These are phyloP conservation scores for Protomyces macrosporus DNA, from an alignment of 1,139 yeast genomes.

Conservation along the genomic window DNA sequence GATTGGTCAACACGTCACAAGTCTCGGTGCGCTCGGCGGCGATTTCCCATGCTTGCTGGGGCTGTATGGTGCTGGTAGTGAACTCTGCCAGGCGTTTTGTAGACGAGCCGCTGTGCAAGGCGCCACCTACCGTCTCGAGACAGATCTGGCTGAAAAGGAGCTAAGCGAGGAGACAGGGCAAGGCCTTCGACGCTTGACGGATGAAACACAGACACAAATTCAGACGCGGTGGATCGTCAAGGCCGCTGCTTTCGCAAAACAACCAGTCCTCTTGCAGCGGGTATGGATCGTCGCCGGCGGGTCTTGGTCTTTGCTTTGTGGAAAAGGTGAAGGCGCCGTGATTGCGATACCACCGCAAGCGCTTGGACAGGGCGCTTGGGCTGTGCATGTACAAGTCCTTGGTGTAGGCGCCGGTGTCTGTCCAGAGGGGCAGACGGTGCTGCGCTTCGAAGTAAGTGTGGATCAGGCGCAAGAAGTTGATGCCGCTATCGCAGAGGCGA, in stretches of 20 bases:
- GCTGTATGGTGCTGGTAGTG: conserved; percentile 95
- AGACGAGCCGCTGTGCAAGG: conserved; percentile 98
- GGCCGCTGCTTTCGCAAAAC: neutral
- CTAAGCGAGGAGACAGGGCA: conserved; percentile 42
- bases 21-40: conserved; percentile 83
- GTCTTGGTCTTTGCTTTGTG: conserved; percentile 1
- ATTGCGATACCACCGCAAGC: conserved; percentile 93
- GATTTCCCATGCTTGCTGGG: conserved; percentile 87
- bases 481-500: neutral
- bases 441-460: conserved; percentile 63
- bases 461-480: neutral
- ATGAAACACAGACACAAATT: conserved; percentile 45
- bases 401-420: conserved; percentile 89
- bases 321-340: conserved; percentile 73
- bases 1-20: conserved; percentile 72
- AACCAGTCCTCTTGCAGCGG: neutral
- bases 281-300: conserved; percentile 5
- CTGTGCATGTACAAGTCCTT: conserved; percentile 81
- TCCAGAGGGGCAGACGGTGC: conserved; percentile 78
- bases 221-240: neutral
- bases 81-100: conserved; percentile 92
- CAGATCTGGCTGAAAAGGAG: conserved; percentile 50
- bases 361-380: conserved; percentile 55
- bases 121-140: conserved; percentile 75
- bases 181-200: conserved; percentile 74